phyloP scores from a whole-genome alignment of 371 early-diverging fungal species.

The Nematocida major region DNA sequence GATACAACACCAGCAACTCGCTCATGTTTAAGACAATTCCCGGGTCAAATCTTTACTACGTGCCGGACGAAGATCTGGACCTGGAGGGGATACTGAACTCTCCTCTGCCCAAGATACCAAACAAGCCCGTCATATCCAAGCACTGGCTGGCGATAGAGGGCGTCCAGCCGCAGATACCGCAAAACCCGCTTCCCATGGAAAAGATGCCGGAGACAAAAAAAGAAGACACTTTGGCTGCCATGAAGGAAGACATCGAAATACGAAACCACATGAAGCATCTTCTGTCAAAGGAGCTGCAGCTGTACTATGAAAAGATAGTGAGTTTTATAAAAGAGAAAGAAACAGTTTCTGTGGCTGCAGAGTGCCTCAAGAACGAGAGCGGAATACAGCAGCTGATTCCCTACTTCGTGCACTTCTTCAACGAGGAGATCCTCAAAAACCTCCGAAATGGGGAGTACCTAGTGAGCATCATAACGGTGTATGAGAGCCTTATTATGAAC shows the following conservation, averaged over 20 bases:
- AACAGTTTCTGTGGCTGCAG: slow-evolving; percentile 72
- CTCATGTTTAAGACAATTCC: slow-evolving; percentile 67
- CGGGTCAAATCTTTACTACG: slow-evolving; percentile 72
- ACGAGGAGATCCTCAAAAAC: slow-evolving; percentile 69
- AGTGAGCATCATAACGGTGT: slow-evolving; percentile 68
- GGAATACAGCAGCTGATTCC: slow-evolving; percentile 93
- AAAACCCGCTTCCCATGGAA: slow-evolving; percentile 82
- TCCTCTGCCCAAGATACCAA: slow-evolving; percentile 85
- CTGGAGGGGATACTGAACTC: slow-evolving; percentile 78
- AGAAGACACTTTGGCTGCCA: slow-evolving; percentile 71
- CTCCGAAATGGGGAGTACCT: slow-evolving; percentile 59
- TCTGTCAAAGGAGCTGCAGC: slow-evolving; percentile 82
- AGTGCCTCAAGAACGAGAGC: slow-evolving; percentile 76
- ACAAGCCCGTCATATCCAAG: slow-evolving; percentile 65
- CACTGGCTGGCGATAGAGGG: slow-evolving; percentile 98
- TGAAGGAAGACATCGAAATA: slow-evolving; percentile 62
- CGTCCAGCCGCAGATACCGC: slow-evolving; percentile 91
- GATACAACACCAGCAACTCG: slow-evolving; percentile 73
- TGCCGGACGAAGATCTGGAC: slow-evolving; percentile 91
- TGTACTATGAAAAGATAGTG: slow-evolving; percentile 88
- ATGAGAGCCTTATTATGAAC: slow-evolving; percentile 76
- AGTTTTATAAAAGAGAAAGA: slow-evolving; percentile 72
- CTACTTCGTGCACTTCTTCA: slow-evolving; percentile 88
- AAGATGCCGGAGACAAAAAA: slow-evolving; percentile 56
- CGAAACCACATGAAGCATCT: slow-evolving; percentile 69